Percentiles rank a stretch among this genome's conserved stretches.
Evolutionary conservation across 768 basidiomycete species (phyloP).

Genomic region (Cubamyces sp.): DNA sequence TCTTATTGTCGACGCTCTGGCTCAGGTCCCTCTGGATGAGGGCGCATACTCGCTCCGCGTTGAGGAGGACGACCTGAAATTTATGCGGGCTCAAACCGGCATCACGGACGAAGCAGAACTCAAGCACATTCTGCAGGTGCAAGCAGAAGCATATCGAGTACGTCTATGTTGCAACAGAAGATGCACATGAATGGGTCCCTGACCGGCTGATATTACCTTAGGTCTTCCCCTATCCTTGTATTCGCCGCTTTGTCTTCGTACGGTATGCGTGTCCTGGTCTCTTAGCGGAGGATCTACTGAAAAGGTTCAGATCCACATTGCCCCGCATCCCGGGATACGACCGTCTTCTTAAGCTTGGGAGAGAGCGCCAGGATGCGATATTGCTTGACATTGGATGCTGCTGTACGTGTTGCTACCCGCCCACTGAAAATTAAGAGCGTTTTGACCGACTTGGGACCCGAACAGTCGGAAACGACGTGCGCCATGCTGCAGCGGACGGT

Average conservation of each 20-base stretch:
- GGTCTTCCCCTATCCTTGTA: conserved; percentile 34
- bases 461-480: conserved; percentile 43
- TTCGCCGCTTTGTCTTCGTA: conserved; percentile 27
- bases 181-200: too few relatives aligned
- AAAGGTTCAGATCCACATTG: conserved; percentile 19
- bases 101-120: conserved; percentile 35
- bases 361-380: conserved; percentile 38
- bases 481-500: conserved; percentile 44
- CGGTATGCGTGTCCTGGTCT: not conserved
- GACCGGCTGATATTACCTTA: not conserved
- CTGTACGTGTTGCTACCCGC: conserved; percentile 31
- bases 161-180: not conserved
- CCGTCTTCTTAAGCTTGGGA: conserved; percentile 39
- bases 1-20: too few relatives aligned
- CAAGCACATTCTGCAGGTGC: conserved; percentile 35
- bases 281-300: not conserved
- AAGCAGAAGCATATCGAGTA: conserved; percentile 29
- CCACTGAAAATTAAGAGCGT: too few relatives aligned
- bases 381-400: conserved; percentile 49
- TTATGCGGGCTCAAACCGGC: conserved; percentile 29
- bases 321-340: conserved; percentile 26
- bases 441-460: too few relatives aligned
- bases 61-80: conserved; percentile 12
- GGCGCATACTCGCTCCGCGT: conserved; percentile 17
- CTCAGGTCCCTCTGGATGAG: conserved; percentile 15